These are phyloP conservation scores for Phialocephala subalpina DNA, from an alignment of 2,329 filamentous ascomycete genomes.

Conservation along the genomic window DNA sequence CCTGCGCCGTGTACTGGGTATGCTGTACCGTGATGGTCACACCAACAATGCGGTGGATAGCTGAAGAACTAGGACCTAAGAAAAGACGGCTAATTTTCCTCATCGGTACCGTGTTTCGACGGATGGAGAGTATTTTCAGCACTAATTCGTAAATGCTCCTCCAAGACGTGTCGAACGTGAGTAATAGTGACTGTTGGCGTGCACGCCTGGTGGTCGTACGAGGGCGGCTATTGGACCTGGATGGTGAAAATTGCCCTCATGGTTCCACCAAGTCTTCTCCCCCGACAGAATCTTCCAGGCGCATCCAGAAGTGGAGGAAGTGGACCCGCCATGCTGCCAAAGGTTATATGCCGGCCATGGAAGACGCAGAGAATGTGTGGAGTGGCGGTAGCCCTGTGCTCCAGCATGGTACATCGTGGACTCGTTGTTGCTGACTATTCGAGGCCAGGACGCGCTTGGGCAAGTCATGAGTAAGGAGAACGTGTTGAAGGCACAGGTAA, in stretches of 20 bases:
- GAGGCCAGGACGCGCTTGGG: slow-evolving; percentile 10
- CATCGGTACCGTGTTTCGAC: not conserved
- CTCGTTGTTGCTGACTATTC: slow-evolving; percentile 10
- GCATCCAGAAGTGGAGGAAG: not conserved
- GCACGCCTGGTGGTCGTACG: not conserved
- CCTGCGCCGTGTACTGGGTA: not conserved
- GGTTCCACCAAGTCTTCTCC: not conserved
- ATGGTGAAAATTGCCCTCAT: slow-evolving; percentile 1
- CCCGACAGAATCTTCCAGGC: not conserved
- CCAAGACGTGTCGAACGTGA: slow-evolving; percentile 4
- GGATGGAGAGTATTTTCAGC: not conserved
- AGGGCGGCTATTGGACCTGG: not conserved
- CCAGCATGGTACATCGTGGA: slow-evolving; percentile 22
- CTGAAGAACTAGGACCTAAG: no score
- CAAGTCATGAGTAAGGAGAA: slow-evolving; percentile 13
- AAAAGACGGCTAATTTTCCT: not conserved
- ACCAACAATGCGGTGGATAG: not conserved
- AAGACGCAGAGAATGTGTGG: slow-evolving; percentile 7
- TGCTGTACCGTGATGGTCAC: not conserved
- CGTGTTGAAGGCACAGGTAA: slow-evolving; percentile 4
- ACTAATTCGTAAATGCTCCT: slow-evolving; percentile 15
- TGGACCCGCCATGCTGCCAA: slow-evolving; percentile 6
- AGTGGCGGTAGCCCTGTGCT: slow-evolving; percentile 10
- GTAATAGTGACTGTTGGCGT: slow-evolving; percentile 12
- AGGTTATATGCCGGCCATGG: slow-evolving; percentile 17